Evolutionary conservation across 805 yeast species (phyloP).

Genomic region (Metschnikowia kunwiensis): DNA sequence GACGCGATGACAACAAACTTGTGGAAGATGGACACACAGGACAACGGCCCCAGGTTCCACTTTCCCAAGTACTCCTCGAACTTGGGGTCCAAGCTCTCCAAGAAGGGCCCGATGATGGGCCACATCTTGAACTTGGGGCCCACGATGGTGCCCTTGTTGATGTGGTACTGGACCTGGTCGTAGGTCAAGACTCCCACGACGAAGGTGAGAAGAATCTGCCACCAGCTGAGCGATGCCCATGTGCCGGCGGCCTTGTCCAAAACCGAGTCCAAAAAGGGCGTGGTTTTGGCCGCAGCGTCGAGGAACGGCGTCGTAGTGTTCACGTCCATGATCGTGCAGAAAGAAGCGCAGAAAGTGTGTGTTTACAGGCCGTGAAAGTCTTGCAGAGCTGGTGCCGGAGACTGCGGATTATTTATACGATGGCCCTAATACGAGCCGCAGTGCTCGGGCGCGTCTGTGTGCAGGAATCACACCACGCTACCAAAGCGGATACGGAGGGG

Average conservation of each 20-base stretch:
- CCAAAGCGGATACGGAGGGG: too few species aligned
- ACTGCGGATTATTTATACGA: conserved; percentile 12
- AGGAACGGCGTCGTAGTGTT: conserved; percentile 10
- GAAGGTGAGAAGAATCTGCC: conserved; percentile 48
- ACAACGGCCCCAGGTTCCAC: conserved; percentile 92
- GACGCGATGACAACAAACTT: conserved; percentile 73
- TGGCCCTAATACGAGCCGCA: too few species aligned
- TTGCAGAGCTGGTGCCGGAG: conserved; percentile 5
- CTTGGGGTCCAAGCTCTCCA: conserved; percentile 92
- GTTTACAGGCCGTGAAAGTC: not conserved
- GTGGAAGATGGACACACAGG: conserved; percentile 97
- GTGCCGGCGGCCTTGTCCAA: conserved; percentile 14
- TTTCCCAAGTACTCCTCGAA: conserved; percentile 89
- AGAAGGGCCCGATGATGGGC: conserved; percentile 95
- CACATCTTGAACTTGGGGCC: conserved; percentile 87
- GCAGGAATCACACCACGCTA: too few species aligned
- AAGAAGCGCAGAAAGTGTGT: not conserved
- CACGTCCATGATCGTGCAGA: conserved; percentile 6
- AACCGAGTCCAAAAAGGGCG: not conserved
- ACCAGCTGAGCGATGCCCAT: conserved; percentile 44
- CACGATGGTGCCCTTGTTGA: conserved; percentile 81
- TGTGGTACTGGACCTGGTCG: conserved; percentile 77
- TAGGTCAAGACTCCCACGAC: conserved; percentile 50
- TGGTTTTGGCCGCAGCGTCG: conserved; percentile 1
- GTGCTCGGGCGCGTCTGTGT: too few species aligned